Evolutionary conservation across 176 grass and related monocot species (phyloP), one percentile per base, ranked within the genome.

Genomic region (Hsuehochloa calcarea): DNA sequence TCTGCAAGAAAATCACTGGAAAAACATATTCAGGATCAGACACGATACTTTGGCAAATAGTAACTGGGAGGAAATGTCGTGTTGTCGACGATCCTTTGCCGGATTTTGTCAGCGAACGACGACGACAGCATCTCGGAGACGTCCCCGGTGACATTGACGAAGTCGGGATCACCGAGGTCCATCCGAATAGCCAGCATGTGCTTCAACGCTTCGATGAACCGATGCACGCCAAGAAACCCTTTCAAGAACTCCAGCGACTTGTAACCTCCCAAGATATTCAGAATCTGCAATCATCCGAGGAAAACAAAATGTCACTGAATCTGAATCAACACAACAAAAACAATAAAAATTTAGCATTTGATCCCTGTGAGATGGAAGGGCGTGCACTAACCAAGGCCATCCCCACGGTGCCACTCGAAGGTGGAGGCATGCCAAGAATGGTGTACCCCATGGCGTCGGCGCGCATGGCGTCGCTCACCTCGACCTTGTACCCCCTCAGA

Each of bases 371-470:
- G 40, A 5, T 29, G 39, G 13, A 79, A 38, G 29, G 8, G 7
- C 31, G 31, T 14, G 15, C 15, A 85, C 85, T 62, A 55, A 98
- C 91, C 91, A 98, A 16, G 19, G 91, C 60, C 80, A 95, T 66
- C 16, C 95, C 90, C 29, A 92, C 87, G 12, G 93, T 92, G 85
- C 95, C 95, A 50, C 90, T 93, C 26, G 95, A 98, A 40, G 95
- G 95, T 23, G 93, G 95, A 38, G 90, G 95, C 95, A 95, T 95
- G 27, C 95, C 95, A 13, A 98, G 87, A 80, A 98, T 82, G 56
- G 89, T 90, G 86, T 66, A 93, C 2, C 93, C 95, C 92, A 98
- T 85, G 76, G 73, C 93, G 47, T 95, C 76, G 0, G 65, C 85
- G 34, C 62, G 60, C 87, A 95, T 74, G 73, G 95, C 85, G 2